Evolutionary conservation across 2,329 filamentous ascomycete genomes (phyloP).

Genomic region (Botrytis medusae): DNA sequence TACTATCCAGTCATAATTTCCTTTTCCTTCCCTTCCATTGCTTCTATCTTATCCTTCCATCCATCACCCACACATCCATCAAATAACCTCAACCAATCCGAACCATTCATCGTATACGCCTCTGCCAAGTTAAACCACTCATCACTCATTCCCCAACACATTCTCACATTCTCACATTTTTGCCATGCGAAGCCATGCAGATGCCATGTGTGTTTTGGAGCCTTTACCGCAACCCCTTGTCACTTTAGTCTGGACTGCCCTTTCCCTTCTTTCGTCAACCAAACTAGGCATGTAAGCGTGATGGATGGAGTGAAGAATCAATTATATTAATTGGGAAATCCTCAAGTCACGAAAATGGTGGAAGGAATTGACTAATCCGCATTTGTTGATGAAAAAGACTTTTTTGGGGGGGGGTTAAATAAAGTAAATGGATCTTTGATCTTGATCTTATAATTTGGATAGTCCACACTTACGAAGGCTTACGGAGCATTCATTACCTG

Average conservation of each 20-base stretch:
- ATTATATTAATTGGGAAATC: background rate
- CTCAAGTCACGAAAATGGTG: background rate
- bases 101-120: background rate
- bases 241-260: background rate
- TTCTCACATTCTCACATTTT: background rate
- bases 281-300: too few species aligned
- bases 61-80: background rate
- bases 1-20: background rate
- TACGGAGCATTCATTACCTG: background rate
- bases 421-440: too few species aligned
- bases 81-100: background rate
- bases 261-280: background rate
- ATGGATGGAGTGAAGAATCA: background rate
- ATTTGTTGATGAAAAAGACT: background rate
- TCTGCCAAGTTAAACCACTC: background rate
- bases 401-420: too few species aligned
- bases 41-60: background rate
- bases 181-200: background rate
- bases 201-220: slow-evolving; percentile 14
- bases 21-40: background rate
- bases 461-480: slow-evolving; percentile 3
- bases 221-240: background rate
- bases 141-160: background rate
- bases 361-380: background rate
- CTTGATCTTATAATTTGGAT: background rate